A percentile compares a stretch with the other conserved stretches of the same genome.
Conservation (phyloP, 257 asterid species). For the Gentiana straminea region DNA sequence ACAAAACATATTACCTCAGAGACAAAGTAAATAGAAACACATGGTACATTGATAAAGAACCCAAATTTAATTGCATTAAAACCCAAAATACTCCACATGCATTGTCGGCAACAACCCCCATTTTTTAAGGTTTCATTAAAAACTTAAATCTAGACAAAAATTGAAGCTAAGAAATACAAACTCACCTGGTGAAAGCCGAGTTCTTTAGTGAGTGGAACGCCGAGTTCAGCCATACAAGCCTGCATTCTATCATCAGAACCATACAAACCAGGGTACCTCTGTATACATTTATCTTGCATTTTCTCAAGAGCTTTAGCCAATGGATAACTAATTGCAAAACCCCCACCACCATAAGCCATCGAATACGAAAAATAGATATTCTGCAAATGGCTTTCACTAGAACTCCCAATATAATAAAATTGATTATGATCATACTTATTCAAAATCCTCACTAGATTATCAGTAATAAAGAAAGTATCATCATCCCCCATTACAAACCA, state of each 20-base stretch:
- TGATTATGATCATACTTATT: conserved; percentile 68
- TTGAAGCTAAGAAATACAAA: neutral
- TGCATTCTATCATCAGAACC: conserved; percentile 86
- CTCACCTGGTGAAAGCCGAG: conserved; percentile 76
- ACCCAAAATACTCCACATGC: conserved; percentile 5
- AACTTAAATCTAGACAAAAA: no score
- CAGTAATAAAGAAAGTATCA: conserved; percentile 66
- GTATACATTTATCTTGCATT: conserved; percentile 72
- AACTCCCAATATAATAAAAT: conserved; percentile 71
- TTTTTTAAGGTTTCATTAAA: no score
- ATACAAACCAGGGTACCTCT: conserved; percentile 67
- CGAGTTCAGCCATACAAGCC: conserved; percentile 92
- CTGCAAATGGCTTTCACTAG: conserved; percentile 80
- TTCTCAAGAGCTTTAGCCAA: conserved; percentile 62
- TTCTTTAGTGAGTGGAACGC: conserved; percentile 83
- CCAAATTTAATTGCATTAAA: neutral
- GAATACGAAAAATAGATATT: conserved; percentile 57
- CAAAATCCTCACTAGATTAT: conserved; percentile 57
- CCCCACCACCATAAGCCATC: conserved; percentile 90
- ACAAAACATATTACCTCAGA: no score
- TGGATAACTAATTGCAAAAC: conserved; percentile 77
- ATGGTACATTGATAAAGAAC: neutral
- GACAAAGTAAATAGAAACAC: no score
- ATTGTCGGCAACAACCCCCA: conserved; percentile 1
- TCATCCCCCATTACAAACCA: conserved; percentile 94